These are phyloP conservation scores for Camellia lanceoleosa DNA, from an alignment of 148 eudicot genomes.

Conservation along the genomic window DNA sequence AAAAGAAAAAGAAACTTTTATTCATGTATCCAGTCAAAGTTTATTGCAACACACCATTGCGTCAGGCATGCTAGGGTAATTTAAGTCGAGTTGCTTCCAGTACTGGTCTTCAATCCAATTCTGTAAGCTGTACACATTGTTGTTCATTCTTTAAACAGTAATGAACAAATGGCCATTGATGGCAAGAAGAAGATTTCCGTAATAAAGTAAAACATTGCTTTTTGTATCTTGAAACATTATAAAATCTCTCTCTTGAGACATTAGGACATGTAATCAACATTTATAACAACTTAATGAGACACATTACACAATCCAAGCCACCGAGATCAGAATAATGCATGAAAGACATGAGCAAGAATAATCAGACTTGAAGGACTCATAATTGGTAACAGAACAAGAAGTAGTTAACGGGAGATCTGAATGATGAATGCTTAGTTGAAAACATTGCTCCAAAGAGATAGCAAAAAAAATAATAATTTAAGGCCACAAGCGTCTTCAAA, in stretches of 20 bases:
- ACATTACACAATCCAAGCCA: background rate
- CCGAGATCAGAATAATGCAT: background rate
- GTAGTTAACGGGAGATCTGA: too few species aligned
- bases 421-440: background rate
- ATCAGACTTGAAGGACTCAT: background rate
- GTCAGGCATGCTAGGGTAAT: conserved; percentile 80
- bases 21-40: background rate
- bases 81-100: conserved; percentile 92
- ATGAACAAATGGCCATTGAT: background rate
- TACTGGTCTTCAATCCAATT: conserved; percentile 94
- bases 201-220: background rate
- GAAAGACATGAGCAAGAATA: background rate
- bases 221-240: background rate
- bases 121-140: conserved; percentile 52
- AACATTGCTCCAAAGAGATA: background rate
- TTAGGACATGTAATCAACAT: conserved; percentile 1
- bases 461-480: background rate
- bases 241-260: background rate
- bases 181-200: background rate
- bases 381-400: too few species aligned
- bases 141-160: background rate
- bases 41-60: conserved; percentile 58
- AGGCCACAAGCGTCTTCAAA: conserved; percentile 23
- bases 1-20: background rate
- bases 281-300: background rate